Evolutionary conservation across 345 rosid genomes (phyloP), one percentile per base, ranked within the genome.

Genomic region (Eucalyptus regnans): DNA sequence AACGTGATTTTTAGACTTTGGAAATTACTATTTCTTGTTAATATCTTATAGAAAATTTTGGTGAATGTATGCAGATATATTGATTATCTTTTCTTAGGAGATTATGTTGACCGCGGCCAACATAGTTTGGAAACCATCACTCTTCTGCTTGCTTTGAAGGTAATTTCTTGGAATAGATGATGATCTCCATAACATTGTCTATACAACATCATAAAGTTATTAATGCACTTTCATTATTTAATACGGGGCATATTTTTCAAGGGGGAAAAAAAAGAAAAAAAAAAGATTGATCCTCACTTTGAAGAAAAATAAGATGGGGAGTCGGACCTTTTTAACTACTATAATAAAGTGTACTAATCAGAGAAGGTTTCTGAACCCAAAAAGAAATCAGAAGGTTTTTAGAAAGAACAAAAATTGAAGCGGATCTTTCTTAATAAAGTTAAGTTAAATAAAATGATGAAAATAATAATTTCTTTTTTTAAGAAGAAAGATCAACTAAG

Each of bases 41-140:
- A 43, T 86, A 27, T 86, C 48, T 50, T 41, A 60, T 54, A 76
- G 8, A 76, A 20, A 76, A 41, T 76, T 48, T 76, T 76, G 84
- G 48, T 76, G 48, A 76, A 37, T 76, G 86, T 88, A 90, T 31
- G 93, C 96, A 98, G 99, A 89, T 98, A 98, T 91, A 98, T 98
- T 49, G 99, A 98, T 92, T 98, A 97, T 93, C 99, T 98, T 89
- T 98, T 98, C 96, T 91, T 98, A 93, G 99, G 99, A 89, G 99
- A 98, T 91, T 98, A 97, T 94, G 99, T 98, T 89, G 99, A 98
- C 91, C 96, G 99, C 87, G 99, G 99, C 86, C 99, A 98, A 90
- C 99, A 98, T 93, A 98, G 99, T 91, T 91, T 98, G 91, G 99
- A 98, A 91, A 98, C 99, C 68, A 98, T 98, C 43, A 90, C 92